Conservation (phyloP, 2,329 filamentous ascomycete species). For the Talaromyces islandicus region DNA sequence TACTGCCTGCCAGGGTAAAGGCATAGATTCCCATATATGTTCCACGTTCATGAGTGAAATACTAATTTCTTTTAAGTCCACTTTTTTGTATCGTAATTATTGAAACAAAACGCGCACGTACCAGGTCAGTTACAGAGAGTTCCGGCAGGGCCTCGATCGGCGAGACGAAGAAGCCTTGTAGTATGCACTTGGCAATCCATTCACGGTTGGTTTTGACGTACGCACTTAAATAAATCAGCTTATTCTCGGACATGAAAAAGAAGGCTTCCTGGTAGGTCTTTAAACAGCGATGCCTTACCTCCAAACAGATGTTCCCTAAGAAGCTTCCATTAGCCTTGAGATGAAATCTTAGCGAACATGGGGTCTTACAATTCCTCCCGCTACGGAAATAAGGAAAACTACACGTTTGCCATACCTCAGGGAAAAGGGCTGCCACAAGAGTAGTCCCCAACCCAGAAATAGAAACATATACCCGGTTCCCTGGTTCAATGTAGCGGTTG, state of each 20-base stretch:
- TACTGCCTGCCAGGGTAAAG: conserved; percentile 36
- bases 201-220: conserved; percentile 28
- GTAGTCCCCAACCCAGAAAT: conserved; percentile 38
- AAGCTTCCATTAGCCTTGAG: neutral
- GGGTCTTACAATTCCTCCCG: conserved; percentile 23
- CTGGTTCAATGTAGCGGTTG: conserved; percentile 28
- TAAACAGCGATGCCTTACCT: neutral
- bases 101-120: conserved; percentile 15
- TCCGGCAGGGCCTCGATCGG: conserved; percentile 39
- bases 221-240: conserved; percentile 18
- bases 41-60: conserved; percentile 38
- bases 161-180: conserved; percentile 34
- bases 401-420: conserved; percentile 38
- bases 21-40: conserved; percentile 37
- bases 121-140: conserved; percentile 36
- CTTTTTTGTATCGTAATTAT: neutral
- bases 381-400: conserved; percentile 28
- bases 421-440: conserved; percentile 45
- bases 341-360: neutral
- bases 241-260: conserved; percentile 6
- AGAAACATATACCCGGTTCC: conserved; percentile 39
- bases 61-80: conserved; percentile 19
- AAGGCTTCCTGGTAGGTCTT: neutral
- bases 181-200: conserved; percentile 34
- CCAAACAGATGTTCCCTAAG: conserved; percentile 8